A percentile compares a stretch with the other conserved stretches of the same genome.
phyloP scores from a whole-genome alignment of 2,329 filamentous ascomycete genomes.

The Apiospora saccharicola region DNA sequence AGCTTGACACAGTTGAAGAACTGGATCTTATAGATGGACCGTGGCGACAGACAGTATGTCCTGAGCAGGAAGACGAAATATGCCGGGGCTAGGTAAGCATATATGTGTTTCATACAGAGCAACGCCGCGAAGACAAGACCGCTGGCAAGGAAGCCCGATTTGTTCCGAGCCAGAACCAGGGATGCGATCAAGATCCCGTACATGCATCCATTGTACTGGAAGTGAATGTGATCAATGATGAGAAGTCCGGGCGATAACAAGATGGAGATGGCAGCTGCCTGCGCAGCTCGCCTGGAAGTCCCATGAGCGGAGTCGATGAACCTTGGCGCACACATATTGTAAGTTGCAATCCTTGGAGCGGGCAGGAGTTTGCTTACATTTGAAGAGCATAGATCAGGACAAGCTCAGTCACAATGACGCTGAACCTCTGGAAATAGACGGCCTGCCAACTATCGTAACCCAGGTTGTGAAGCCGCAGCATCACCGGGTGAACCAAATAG shows the following conservation, averaged over 20 bases:
- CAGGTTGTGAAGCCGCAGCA: slow-evolving; percentile 83
- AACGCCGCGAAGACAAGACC: slow-evolving; percentile 85
- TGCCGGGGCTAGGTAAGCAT: slow-evolving; percentile 93
- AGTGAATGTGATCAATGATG: slow-evolving; percentile 96
- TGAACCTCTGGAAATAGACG: slow-evolving; percentile 89
- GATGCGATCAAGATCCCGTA: slow-evolving; percentile 91
- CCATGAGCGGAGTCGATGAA: slow-evolving; percentile 77
- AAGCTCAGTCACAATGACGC: slow-evolving; percentile 86
- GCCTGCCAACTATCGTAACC: slow-evolving; percentile 93
- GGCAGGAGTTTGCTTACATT: slow-evolving; percentile 57
- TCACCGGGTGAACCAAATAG: slow-evolving; percentile 76
- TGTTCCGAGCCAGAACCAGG: slow-evolving; percentile 79
- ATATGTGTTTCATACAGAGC: slow-evolving; percentile 97
- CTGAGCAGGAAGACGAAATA: slow-evolving; percentile 96
- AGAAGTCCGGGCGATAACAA: slow-evolving; percentile 90
- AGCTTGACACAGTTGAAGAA: slow-evolving; percentile 86
- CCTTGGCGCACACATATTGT: slow-evolving; percentile 49
- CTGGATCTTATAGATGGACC: slow-evolving; percentile 77
- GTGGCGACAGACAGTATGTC: slow-evolving; percentile 83
- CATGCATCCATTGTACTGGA: slow-evolving; percentile 98
- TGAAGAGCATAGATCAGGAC: slow-evolving; percentile 84
- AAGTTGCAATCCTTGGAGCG: slow-evolving; percentile 27
- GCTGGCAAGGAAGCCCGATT: slow-evolving; percentile 77
- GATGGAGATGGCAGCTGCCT: slow-evolving; percentile 87
- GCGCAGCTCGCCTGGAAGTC: slow-evolving; percentile 75